These are phyloP conservation scores for Didymella keratinophila DNA, from an alignment of 2,329 filamentous ascomycete species.

Conservation along the genomic window DNA sequence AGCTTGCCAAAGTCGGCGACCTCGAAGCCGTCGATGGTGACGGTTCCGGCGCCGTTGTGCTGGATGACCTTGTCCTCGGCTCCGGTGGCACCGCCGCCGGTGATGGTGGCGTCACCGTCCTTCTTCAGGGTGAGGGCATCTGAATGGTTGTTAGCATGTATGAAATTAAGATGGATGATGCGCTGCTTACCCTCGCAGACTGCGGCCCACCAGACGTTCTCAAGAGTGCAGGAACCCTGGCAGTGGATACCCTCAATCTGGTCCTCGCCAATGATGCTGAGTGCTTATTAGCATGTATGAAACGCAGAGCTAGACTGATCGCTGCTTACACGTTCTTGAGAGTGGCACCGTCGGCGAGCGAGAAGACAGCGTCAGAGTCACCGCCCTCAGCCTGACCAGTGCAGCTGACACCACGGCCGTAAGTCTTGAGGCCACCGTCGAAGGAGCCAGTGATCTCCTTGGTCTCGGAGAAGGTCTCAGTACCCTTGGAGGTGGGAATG, in stretches of 20 bases:
- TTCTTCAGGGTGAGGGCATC: conserved; percentile 45
- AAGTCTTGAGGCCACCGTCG: conserved; percentile 36
- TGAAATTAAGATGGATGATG: not conserved
- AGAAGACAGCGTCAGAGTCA: conserved; percentile 59
- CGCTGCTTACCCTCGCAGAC: conserved; percentile 45
- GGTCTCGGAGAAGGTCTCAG: conserved; percentile 28
- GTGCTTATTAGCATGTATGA: not conserved
- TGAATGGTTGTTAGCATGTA: conserved; percentile 21
- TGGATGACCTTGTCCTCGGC: conserved; percentile 52
- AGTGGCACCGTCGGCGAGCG: conserved; percentile 58
- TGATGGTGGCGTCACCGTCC: conserved; percentile 47
- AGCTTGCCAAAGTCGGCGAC: conserved; percentile 48
- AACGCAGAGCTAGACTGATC: not conserved
- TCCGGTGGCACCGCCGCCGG: conserved; percentile 48
- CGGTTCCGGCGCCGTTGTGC: conserved; percentile 50
- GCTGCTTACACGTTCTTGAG: conserved; percentile 51
- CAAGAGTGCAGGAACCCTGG: conserved; percentile 57
- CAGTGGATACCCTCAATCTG: conserved; percentile 49
- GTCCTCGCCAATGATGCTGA: conserved; percentile 60
- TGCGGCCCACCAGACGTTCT: conserved; percentile 54
- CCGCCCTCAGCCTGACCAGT: conserved; percentile 53
- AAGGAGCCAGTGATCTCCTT: conserved; percentile 30
- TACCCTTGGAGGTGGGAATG: conserved; percentile 32
- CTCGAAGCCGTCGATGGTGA: conserved; percentile 43
- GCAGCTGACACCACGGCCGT: conserved; percentile 44